Percentiles rank a stretch among this genome's conserved stretches.
Evolutionary conservation across 768 basidiomycete species (phyloP).

Genomic region (Lenzites betulinus): DNA sequence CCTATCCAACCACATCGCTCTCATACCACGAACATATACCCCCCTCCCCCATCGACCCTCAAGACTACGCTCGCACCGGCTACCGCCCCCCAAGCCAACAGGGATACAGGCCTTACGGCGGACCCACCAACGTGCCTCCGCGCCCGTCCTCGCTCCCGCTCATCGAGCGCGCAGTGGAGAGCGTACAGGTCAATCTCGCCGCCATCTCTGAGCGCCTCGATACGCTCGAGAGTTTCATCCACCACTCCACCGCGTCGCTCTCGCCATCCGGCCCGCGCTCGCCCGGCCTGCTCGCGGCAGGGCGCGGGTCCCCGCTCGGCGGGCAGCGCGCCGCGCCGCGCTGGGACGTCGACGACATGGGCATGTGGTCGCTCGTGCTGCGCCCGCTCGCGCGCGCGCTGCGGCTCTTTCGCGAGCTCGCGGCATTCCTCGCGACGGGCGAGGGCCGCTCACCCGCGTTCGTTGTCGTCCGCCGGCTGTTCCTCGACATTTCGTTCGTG

Average conservation of each 20-base stretch:
- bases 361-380: conserved; percentile 78
- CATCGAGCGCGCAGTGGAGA: conserved; percentile 78
- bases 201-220: conserved; percentile 74
- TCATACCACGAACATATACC: conserved; percentile 21
- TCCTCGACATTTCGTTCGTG: conserved; percentile 78
- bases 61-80: conserved; percentile 8
- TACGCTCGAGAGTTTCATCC: conserved; percentile 48
- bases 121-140: conserved; percentile 23
- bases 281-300: conserved; percentile 11
- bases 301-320: conserved; percentile 22
- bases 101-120: conserved; percentile 23
- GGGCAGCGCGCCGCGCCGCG: conserved; percentile 13
- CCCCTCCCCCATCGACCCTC: conserved; percentile 17
- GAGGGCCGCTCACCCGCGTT: conserved; percentile 65
- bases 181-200: conserved; percentile 78
- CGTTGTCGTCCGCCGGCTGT: conserved; percentile 70
- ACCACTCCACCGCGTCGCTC: conserved; percentile 38
- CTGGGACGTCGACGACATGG: conserved; percentile 81
- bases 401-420: conserved; percentile 48
- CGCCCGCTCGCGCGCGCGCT: conserved; percentile 61
- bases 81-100: conserved; percentile 20
- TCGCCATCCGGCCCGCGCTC: conserved; percentile 27
- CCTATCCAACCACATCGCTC: conserved; percentile 33
- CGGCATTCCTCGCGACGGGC: conserved; percentile 59
- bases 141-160: conserved; percentile 44